Base-by-base conservation (phyloP, 805 yeast species). In the Monosporozyma servazzii region DNA sequence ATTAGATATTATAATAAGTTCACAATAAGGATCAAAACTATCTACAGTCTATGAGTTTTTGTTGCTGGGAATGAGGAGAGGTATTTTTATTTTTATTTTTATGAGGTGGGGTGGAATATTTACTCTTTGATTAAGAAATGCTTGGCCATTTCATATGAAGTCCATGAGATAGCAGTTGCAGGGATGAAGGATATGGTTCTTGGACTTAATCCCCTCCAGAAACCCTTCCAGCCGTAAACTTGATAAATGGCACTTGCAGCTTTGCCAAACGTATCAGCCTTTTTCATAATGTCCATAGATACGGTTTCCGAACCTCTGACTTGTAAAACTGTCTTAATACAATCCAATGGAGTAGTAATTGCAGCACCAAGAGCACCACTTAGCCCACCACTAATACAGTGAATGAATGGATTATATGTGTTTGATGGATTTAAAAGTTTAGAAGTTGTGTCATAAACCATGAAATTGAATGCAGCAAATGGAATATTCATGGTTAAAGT, bases 311-410 rank as follows among this genome's bases (percentile, higher is more conserved):
- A 61, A 25, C 87, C 86, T 58, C 86, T 78, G 3, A 96, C 89
- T 68, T 91, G 99, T 58, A 91, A 70, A 17, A 88, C 80, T 0
- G 99, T 91, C 70, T 93, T 91, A 57, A 91, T 79, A 62, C 95
- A 93, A 67, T 91, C 99, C 56, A 91, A 74, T 3, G 99, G 99
- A 11, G 93, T 91, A 1, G 99, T 91, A 18, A 86, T 68, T 0
- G 96, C 98, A 5, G 97, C 96, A 33, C 97, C 96, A 13, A 86
- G 75, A 0, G 95, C 98, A 51, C 99, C 99, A 30, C 96, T 90
- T 20, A 90, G 71, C 51, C 93, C 95, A 58, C 99, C 99, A 56
- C 93, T 79, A 8, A 91, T 75, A 71, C 97, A 90, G 70, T 91
- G 99, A 49, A 84, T 76, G 59, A 89, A 77, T 44, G 99, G 98